Base-by-base conservation (phyloP, 345 rosid species). In the Hypericum androsaemum region DNA sequence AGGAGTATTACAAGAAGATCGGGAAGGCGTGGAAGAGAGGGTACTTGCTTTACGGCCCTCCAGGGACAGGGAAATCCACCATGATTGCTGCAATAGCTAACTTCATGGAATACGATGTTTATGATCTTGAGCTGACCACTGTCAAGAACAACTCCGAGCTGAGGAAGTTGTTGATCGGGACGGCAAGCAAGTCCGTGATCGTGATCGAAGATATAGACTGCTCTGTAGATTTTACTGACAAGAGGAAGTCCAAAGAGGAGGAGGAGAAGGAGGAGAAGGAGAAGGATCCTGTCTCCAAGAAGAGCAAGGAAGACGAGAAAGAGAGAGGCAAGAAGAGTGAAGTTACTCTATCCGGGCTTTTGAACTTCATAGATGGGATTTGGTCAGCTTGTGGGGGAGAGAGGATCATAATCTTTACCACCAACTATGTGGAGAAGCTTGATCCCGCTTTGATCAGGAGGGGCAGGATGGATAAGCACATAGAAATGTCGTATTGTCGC, bases 401-500 rank as follows among this genome's bases (percentile, higher is more conserved):
- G 44, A 53, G 56, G 17, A 37, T 65, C 13, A 48, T 65, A 22
- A 46, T 65, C 12, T 65, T 65, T 55, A 65, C 70, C 10, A 64
- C 69, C 5, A 65, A 65, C 36, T 7, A 47, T n/a, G 17, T 65
- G 6, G 61, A 59, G 16, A 65, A 59, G 44, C 70, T 65, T 2
- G 70, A 65, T 52, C 64, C 70, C 0, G 70, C 70, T 7, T 52
- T 65, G 0, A 65, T 65, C 41, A 42, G 70, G 55, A 49, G 52
- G 36, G 70, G 70, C 37, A 48, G 70, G 56, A 65, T 65, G 70
- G 70, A 59, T 39, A 59, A 59, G 50, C 70, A 43, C 56, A 60
- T 65, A 3, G 70, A 65, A 58, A 35, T 65, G 56, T 51, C 41
- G 0, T 51, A 51, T 14, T 51, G 54, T 16, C 36, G 54, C 41